phyloP scores from a whole-genome alignment of 1,284 basidiomycete species.

The Rhodotorula mucilaginosa region DNA sequence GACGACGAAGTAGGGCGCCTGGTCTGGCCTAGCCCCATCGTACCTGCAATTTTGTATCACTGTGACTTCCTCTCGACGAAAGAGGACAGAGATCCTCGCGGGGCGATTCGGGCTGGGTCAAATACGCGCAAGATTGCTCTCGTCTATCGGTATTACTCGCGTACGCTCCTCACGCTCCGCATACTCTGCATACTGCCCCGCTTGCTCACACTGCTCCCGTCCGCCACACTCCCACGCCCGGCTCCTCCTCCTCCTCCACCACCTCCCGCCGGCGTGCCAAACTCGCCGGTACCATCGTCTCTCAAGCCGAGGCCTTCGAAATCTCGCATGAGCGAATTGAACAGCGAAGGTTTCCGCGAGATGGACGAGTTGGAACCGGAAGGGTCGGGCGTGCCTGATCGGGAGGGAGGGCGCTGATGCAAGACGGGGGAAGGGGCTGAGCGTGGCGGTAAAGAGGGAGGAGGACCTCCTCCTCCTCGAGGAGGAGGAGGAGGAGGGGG shows the following conservation, averaged over 20 bases:
- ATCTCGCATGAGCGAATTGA: conserved; percentile 35
- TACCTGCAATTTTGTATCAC: too few relatives aligned
- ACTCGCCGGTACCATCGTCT: conserved; percentile 11
- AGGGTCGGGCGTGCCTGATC: not conserved
- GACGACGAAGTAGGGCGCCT: too few relatives aligned
- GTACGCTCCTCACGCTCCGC: not conserved
- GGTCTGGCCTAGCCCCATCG: too few relatives aligned
- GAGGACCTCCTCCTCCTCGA: not conserved
- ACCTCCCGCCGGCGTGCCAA: not conserved
- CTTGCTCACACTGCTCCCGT: not conserved
- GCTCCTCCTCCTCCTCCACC: not conserved
- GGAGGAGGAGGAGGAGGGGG: too few relatives aligned
- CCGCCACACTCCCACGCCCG: not conserved
- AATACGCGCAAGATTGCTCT: not conserved
- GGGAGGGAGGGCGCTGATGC: not conserved
- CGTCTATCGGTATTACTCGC: not conserved
- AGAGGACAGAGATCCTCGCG: too few relatives aligned
- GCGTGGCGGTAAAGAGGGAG: not conserved
- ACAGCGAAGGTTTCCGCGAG: conserved; percentile 22
- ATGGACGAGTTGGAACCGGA: not conserved
- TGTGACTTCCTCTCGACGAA: too few relatives aligned
- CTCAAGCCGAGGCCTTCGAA: conserved; percentile 29
- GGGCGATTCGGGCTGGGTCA: too few relatives aligned
- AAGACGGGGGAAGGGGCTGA: not conserved
- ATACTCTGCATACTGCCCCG: conserved; percentile 1